Evolutionary conservation across 2,329 filamentous ascomycete genomes (phyloP), one percentile per base, ranked within the genome.

Genomic region (Aureobasidium sp.): DNA sequence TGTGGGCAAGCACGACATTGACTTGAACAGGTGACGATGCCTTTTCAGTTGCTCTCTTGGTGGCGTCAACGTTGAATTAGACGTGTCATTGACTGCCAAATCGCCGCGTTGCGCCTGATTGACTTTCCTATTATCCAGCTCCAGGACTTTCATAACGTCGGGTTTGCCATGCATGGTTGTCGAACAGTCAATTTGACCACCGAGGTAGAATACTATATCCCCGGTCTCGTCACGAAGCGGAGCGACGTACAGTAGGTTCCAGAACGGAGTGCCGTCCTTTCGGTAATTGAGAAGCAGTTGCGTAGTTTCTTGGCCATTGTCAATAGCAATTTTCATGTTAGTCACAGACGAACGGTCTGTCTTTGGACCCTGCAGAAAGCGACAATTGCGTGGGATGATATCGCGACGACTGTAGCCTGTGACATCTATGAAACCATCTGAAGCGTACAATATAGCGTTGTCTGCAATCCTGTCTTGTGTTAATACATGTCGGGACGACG

Each of bases 151-250:
- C 51, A 90, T 67, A 9, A 89, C 79, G 66, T 89, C 87, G 6
- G 81, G 80, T 38, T 79, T 79, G 58, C 78, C 82, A 64, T 83
- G 81, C 40, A 89, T 80, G 0, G 82, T 83, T 3, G 85, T 85
- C 0, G 86, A 88, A 18, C 88, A 83, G 68, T 90, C 85, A 60
- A 90, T 82, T 67, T 90, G 85, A 0, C 82, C 87, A 0, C 85
- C 87, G 20, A 90, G 78, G 69, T 85, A 87, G 73, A 84, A 88
- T 0, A 78, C 79, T 2, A 85, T 74, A 10, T 81, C 81, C 4
- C 87, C 87, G 0, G 78, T 69, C 0, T 75, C 73, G 66, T 88
- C 83, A 29, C 81, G 77, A 1, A 90, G 74, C 0, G 88, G 87
- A 54, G 84, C 81, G 1, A 84, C 74, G 58, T 85, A 88, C 0